Evolutionary conservation across 306 rosid genomes (phyloP).

Genomic region (Glycine latifolia): DNA sequence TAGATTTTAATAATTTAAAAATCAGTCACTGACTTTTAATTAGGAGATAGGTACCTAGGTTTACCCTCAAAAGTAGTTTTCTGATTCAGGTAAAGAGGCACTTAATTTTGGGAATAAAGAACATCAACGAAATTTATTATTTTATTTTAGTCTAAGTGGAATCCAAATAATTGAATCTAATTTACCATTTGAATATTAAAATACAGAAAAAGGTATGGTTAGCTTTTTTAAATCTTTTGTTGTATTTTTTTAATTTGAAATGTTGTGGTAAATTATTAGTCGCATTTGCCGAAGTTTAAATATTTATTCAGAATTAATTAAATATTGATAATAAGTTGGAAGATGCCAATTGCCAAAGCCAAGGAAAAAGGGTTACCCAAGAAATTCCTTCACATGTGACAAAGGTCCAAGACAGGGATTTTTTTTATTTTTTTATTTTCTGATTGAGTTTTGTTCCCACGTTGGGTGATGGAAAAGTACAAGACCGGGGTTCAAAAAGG

Average conservation of each 20-base stretch:
- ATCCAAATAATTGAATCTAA: neutral
- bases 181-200: neutral
- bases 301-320: neutral
- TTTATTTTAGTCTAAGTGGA: neutral
- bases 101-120: neutral
- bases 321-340: constrained; percentile 33
- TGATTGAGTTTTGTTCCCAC: constrained; percentile 23
- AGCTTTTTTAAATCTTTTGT: neutral
- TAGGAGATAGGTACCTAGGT: neutral
- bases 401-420: constrained; percentile 30
- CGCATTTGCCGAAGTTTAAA: neutral
- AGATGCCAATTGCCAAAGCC: constrained; percentile 8
- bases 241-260: constrained; percentile 11
- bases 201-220: neutral
- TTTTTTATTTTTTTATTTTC: neutral
- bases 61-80: neutral
- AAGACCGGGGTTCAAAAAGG: constrained; percentile 28
- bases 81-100: neutral
- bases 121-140: neutral
- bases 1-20: neutral
- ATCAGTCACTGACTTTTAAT: neutral
- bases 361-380: constrained; percentile 18
- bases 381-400: constrained; percentile 46
- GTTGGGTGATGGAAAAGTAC: constrained; percentile 41
- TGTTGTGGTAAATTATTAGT: constrained; percentile 18